These are phyloP conservation scores for Piloderma croceum DNA, from an alignment of 768 basidiomycete species.

Conservation along the genomic window DNA sequence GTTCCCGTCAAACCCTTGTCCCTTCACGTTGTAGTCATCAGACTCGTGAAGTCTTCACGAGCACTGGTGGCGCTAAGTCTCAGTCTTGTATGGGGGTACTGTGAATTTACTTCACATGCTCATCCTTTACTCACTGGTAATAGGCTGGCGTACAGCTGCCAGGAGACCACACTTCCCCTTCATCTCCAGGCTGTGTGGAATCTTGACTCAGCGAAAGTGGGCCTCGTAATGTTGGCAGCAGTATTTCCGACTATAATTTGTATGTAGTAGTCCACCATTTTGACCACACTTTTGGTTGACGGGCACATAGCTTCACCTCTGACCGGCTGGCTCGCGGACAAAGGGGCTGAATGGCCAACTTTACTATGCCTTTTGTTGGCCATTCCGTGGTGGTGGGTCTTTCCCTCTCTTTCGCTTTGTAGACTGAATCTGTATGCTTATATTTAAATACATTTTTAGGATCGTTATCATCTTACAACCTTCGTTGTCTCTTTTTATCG, in stretches of 20 bases:
- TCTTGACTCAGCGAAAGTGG: slow-evolving; percentile 45
- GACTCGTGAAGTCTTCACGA: slow-evolving; percentile 41
- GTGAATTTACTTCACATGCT: not conserved
- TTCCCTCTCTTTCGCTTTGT: no score
- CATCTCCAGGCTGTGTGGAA: slow-evolving; percentile 47
- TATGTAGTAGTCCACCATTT: slow-evolving; percentile 26
- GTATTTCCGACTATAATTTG: slow-evolving; percentile 63
- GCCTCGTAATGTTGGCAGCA: slow-evolving; percentile 61
- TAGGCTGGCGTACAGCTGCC: slow-evolving; percentile 43
- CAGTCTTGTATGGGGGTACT: slow-evolving; percentile 52
- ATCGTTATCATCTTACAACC: slow-evolving; percentile 45
- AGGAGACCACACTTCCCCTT: slow-evolving; percentile 55
- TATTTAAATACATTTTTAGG: no score
- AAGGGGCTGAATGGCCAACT: slow-evolving; percentile 53
- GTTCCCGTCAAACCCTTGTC: slow-evolving; percentile 24
- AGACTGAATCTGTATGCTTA: no score
- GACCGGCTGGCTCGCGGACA: slow-evolving; percentile 55
- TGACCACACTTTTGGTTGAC: not conserved
- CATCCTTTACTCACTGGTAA: slow-evolving; percentile 2
- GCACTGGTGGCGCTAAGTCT: slow-evolving; percentile 42
- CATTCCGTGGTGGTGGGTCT: slow-evolving; percentile 62
- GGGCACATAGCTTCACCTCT: slow-evolving; percentile 47
- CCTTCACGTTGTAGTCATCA: slow-evolving; percentile 35
- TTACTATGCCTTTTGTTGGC: slow-evolving; percentile 42
- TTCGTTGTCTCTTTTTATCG: slow-evolving; percentile 39